phyloP scores from a whole-genome alignment of 257 asterid species.

The Salvia miltiorrhiza region DNA sequence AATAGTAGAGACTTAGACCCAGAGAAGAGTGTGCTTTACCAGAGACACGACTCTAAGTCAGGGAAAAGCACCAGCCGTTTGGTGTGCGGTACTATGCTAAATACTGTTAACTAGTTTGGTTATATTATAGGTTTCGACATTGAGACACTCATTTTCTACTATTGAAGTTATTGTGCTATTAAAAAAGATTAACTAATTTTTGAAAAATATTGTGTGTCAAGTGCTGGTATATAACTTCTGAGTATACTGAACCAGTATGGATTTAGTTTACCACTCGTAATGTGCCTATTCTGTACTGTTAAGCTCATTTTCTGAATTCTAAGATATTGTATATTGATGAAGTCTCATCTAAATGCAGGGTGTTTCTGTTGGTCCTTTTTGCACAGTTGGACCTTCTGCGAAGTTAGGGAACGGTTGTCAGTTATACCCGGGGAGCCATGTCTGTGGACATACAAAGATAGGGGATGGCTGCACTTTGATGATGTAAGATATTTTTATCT shows the following conservation, averaged over 20 bases:
- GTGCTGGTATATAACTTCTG: background rate
- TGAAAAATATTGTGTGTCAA: background rate
- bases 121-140: no score
- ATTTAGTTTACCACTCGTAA: background rate
- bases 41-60: no score
- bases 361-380: conserved; percentile 86
- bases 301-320: conserved; percentile 7
- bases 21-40: no score
- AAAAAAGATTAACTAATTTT: background rate
- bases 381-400: conserved; percentile 76
- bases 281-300: conserved; percentile 12
- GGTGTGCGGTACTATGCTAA: no score
- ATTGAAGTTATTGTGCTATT: background rate
- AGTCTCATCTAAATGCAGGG: conserved; percentile 47
- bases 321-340: conserved; percentile 19
- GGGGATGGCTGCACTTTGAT: conserved; percentile 81
- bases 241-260: background rate
- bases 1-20: no score
- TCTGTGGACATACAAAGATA: conserved; percentile 65
- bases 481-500: conserved; percentile 42
- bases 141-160: no score
- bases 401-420: conserved; percentile 70
- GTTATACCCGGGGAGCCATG: conserved; percentile 80
- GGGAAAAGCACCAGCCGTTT: no score
- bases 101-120: no score